Percentiles rank a stretch among this genome's conserved stretches.
phyloP scores from a whole-genome alignment of 2,329 filamentous ascomycete genomes.

The Phialocephala subalpina region DNA sequence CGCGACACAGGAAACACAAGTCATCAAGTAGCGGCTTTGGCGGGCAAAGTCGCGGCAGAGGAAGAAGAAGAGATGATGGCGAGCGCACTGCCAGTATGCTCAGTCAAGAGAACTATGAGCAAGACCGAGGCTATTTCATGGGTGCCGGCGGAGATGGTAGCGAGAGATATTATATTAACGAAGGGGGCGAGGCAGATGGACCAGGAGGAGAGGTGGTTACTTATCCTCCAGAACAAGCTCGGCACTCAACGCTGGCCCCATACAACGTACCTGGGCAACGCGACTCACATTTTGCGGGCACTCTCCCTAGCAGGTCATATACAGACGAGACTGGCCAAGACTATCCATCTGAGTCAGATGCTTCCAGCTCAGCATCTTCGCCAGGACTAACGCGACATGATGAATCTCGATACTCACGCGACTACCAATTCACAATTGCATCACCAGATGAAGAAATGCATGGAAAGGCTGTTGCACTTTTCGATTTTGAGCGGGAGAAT shows the following conservation, averaged over 20 bases:
- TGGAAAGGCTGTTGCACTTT: constrained; percentile 92
- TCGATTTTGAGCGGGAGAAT: constrained; percentile 94
- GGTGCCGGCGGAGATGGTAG: constrained; percentile 74
- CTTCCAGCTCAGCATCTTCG: constrained; percentile 65
- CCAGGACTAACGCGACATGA: constrained; percentile 67
- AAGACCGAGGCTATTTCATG: constrained; percentile 72
- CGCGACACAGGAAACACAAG: constrained; percentile 86
- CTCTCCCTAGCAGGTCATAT: constrained; percentile 48
- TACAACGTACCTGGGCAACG: constrained; percentile 55
- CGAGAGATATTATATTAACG: constrained; percentile 76
- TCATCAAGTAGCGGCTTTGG: constrained; percentile 62
- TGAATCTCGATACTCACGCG: constrained; percentile 83
- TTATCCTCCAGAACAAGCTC: constrained; percentile 72
- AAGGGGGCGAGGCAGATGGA: constrained; percentile 74
- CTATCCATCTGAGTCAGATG: constrained; percentile 61
- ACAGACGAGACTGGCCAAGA: constrained; percentile 49
- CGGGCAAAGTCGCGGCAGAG: constrained; percentile 50
- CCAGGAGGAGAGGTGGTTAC: constrained; percentile 83
- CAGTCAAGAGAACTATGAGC: constrained; percentile 59
- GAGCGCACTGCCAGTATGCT: constrained; percentile 52
- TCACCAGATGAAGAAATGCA: constrained; percentile 98
- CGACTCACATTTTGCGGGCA: constrained; percentile 62
- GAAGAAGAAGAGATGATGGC: constrained; percentile 52
- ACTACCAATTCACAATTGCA: constrained; percentile 95
- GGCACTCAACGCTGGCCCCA: constrained; percentile 58